Base-by-base conservation (phyloP, 306 rosid species). In the Vigna nakashimae region DNA sequence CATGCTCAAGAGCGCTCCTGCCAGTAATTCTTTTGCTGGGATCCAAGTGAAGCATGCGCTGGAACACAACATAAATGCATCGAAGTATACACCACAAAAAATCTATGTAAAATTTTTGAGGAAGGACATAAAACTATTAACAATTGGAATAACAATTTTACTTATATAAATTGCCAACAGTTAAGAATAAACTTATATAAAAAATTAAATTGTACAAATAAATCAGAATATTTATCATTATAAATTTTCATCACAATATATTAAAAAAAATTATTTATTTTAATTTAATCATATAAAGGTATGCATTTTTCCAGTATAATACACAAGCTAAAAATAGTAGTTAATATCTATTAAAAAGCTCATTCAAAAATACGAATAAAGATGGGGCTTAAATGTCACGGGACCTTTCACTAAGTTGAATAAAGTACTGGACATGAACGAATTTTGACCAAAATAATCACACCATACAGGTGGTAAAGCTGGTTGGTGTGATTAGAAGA, bases 11-110 rank as follows among this genome's bases (percentile, higher is more conserved):
- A 52, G 99, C 98, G 63, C 77, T 85, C 91, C 97, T 85, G 65
- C 98, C 99, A 3, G 91, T 95, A 63, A 95, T 86, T 87, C 99
- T 89, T 85, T 75, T 95, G 87, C 80, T 88, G 76, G 99, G 99
- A 85, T 95, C 99, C 93, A 92, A 86, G 92, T 88, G 89, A 43
- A 95, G 99, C 98, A 95, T 95, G 80, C 86, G 87, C 99, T 95
- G 97, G 62, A 79, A 86, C 46, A 80, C 38, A 73, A 70, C 2
- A 80, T 8, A 66, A 59, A 66, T 34, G 74, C 64, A 71, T 34
- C 60, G n/a, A 49, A 53, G 64, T 28, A 71, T 58, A 55, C 14
- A 62, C 13, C 28, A 70, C 9, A 40, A 11, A 49, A 74, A 68
- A 69, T 78, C 73, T 50, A 68, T 11, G 30, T n/a, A 66, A 67